Conservation (phyloP, 23 red algal species). For the Chondrus crispus region DNA sequence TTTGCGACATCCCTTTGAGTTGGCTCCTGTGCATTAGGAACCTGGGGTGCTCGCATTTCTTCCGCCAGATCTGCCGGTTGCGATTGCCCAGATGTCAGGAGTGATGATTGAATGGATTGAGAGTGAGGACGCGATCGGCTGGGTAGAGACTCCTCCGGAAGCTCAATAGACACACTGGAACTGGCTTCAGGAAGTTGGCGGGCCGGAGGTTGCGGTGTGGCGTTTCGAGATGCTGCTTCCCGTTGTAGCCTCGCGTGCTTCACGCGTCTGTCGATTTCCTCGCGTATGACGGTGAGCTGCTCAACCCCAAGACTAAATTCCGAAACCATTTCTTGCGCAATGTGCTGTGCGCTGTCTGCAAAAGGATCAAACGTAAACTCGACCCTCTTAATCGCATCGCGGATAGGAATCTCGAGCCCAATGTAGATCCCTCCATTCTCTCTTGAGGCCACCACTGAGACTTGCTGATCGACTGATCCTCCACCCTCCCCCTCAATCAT, state of each 20-base stretch:
- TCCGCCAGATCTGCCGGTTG: neutral
- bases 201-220: constrained; percentile 25
- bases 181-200: no score
- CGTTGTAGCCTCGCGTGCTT: constrained; percentile 43
- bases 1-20: neutral
- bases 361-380: constrained; percentile 90
- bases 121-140: no score
- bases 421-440: constrained; percentile 57
- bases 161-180: no score
- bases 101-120: no score
- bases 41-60: neutral
- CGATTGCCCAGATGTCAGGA: no score
- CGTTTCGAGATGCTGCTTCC: constrained; percentile 51
- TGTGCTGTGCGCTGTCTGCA: constrained; percentile 70
- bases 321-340: constrained; percentile 92
- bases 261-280: constrained; percentile 83
- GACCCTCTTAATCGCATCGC: constrained; percentile 84
- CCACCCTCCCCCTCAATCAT: constrained; percentile 12
- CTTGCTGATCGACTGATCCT: constrained; percentile 30
- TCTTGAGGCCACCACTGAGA: constrained; percentile 43
- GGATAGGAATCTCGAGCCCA: constrained; percentile 78
- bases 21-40: neutral
- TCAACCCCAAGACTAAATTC: constrained; percentile 74
- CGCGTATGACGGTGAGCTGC: constrained; percentile 65
- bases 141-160: no score